These are phyloP conservation scores for Daldinia concentrica DNA, from an alignment of 495 filamentous ascomycete genomes.

Conservation along the genomic window DNA sequence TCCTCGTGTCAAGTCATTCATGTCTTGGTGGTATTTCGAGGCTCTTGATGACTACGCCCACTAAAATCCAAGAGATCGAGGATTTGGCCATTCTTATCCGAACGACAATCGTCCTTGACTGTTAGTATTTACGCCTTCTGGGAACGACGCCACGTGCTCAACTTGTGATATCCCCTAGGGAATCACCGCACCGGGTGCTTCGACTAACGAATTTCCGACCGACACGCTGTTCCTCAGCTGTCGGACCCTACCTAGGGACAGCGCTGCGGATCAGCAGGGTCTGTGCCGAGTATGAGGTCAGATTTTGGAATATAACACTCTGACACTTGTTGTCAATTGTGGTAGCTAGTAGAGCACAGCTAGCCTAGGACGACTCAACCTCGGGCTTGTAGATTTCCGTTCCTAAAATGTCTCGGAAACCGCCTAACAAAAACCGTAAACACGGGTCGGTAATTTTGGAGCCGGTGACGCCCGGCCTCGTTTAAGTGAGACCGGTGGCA, in stretches of 20 bases:
- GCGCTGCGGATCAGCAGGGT: not conserved
- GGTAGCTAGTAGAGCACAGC: not conserved
- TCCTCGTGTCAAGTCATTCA: not conserved
- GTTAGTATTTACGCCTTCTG: not conserved
- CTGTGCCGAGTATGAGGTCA: not conserved
- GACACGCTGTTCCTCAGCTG: not conserved
- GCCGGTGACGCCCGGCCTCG: not conserved
- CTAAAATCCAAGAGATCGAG: not conserved
- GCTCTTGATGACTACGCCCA: not conserved
- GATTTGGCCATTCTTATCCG: not conserved
- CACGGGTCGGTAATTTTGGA: not conserved
- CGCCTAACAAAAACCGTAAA: not conserved
- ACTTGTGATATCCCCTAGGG: not conserved
- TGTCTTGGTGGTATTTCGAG: not conserved
- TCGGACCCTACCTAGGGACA: not conserved
- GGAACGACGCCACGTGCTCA: not conserved
- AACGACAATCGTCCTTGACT: not conserved
- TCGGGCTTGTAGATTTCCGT: not conserved
- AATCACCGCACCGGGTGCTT: not conserved
- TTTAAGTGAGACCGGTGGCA: not conserved
- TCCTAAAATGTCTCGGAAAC: not conserved
- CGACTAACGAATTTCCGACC: not conserved
- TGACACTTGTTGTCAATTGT: not conserved
- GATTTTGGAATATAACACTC: not conserved
- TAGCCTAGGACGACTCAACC: not conserved